Evolutionary conservation across 805 yeast species (phyloP).

Genomic region (Metschnikowia continentalis): DNA sequence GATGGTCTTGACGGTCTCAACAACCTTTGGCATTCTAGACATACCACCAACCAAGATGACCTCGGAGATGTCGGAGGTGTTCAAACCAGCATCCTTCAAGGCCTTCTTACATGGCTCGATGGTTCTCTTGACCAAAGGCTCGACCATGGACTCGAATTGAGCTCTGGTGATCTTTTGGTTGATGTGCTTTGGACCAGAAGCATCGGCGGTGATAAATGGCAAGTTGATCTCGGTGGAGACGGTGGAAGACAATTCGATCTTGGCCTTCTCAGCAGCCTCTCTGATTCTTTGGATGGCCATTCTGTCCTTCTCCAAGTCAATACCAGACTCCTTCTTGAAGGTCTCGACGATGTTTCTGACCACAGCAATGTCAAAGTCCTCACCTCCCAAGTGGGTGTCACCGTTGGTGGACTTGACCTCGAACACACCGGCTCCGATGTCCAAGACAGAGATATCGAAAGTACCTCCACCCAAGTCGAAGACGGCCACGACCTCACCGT

Average conservation of each 20-base stretch:
- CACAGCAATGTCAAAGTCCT: conserved; percentile 82
- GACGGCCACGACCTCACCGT: conserved; percentile 83
- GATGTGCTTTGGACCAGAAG: conserved; percentile 75
- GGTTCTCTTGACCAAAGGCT: conserved; percentile 66
- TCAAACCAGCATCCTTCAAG: conserved; percentile 71
- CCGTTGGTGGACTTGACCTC: conserved; percentile 98
- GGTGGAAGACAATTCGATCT: conserved; percentile 77
- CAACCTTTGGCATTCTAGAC: conserved; percentile 89
- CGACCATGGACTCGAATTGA: conserved; percentile 64
- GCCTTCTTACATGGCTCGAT: conserved; percentile 78
- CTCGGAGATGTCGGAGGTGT: conserved; percentile 65
- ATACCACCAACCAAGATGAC: conserved; percentile 87
- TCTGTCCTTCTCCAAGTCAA: conserved; percentile 44
- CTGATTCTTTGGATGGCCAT: conserved; percentile 73
- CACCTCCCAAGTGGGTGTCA: conserved; percentile 92
- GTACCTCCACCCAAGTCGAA: conserved; percentile 99
- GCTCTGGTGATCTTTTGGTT: conserved; percentile 65
- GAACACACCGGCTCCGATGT: conserved; percentile 95
- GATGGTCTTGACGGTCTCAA: conserved; percentile 67
- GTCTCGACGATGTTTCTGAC: conserved; percentile 78
- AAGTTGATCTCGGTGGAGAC: conserved; percentile 70
- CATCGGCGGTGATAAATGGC: conserved; percentile 86
- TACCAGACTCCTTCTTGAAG: conserved; percentile 72
- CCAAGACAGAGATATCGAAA: conserved; percentile 92
- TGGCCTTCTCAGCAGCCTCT: conserved; percentile 71